phyloP scores from a whole-genome alignment of 179 eudicot genomes.

The Spergularia azorica region DNA sequence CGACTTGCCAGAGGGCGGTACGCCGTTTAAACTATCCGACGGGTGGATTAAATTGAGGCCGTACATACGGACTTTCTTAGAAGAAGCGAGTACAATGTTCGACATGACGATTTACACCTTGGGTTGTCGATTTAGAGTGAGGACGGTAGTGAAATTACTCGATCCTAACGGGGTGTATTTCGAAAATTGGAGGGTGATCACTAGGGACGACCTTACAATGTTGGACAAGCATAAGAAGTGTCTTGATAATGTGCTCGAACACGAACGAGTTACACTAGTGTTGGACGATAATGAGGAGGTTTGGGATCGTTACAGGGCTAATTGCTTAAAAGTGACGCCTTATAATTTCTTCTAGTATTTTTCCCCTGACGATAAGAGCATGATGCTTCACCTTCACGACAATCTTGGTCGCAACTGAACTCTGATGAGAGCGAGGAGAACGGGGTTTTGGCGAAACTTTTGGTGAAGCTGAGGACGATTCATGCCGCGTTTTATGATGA shows the following conservation, averaged over 20 bases:
- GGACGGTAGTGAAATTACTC: constrained; percentile 16
- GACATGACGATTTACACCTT: constrained; percentile 30
- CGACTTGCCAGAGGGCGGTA: not conserved
- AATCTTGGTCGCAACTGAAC: constrained; percentile 28
- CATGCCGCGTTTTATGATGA: constrained; percentile 22
- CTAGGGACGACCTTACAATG: constrained; percentile 23
- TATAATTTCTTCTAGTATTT: constrained; percentile 27
- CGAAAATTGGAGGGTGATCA: constrained; percentile 29
- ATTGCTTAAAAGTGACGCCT: constrained; percentile 18
- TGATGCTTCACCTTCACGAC: constrained; percentile 26
- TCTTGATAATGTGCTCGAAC: constrained; percentile 23
- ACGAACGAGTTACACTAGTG: constrained; percentile 28
- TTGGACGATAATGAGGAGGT: constrained; percentile 30
- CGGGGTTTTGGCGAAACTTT: constrained; percentile 25
- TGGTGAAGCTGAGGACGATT: constrained; percentile 14
- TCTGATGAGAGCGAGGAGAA: constrained; percentile 27
- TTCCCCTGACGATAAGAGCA: constrained; percentile 22
- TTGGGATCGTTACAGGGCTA: constrained; percentile 24
- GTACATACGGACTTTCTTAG: constrained; percentile 16
- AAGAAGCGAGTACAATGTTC: constrained; percentile 27
- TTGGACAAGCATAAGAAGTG: constrained; percentile 33
- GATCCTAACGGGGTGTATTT: constrained; percentile 30
- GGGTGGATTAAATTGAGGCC: constrained; percentile 35
- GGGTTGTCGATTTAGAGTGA: constrained; percentile 10
- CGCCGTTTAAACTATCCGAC: constrained; percentile 3